phyloP scores from a whole-genome alignment of 345 rosid genomes.

The Microthlaspi erraticum region DNA sequence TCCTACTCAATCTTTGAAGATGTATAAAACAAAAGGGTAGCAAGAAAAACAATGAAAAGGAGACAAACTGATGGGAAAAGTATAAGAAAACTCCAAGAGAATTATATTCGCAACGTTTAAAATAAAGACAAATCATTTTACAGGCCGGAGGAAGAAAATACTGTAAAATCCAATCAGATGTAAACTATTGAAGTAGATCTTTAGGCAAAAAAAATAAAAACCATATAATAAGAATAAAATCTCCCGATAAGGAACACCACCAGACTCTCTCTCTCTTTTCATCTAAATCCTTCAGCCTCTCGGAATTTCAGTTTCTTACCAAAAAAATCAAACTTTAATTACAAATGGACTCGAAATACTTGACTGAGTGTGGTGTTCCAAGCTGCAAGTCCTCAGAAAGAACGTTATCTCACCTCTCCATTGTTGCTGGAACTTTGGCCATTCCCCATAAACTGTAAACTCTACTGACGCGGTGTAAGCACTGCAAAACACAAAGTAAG shows the following conservation, averaged over 20 bases:
- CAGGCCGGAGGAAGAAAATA: neutral
- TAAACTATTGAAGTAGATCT: conserved; percentile 1
- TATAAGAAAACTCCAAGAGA: neutral
- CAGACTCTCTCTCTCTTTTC: conserved; percentile 18
- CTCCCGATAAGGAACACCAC: conserved; percentile 8
- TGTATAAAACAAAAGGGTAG: neutral
- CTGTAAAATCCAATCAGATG: conserved; percentile 2
- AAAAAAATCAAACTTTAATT: conserved; percentile 21
- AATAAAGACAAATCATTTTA: conserved; percentile 31
- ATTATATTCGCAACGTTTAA: conserved; percentile 1
- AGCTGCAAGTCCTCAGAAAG: conserved; percentile 16
- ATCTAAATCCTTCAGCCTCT: conserved; percentile 28
- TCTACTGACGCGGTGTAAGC: too few species aligned
- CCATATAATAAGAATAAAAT: conserved; percentile 21
- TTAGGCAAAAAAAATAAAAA: conserved; percentile 7
- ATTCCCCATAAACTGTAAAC: too few species aligned
- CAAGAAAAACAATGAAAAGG: neutral
- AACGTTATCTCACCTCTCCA: conserved; percentile 8
- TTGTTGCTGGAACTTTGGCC: conserved; percentile 21
- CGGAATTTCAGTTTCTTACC: too few species aligned
- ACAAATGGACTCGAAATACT: conserved; percentile 31
- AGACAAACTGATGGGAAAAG: neutral
- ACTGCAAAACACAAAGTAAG: conserved; percentile 52
- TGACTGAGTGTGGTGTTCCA: conserved; percentile 14
- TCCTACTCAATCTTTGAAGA: too few species aligned